Percentiles rank a stretch among this genome's conserved stretches.
Evolutionary conservation across 306 rosid species (phyloP).

Genomic region (Vigna trinervia): DNA sequence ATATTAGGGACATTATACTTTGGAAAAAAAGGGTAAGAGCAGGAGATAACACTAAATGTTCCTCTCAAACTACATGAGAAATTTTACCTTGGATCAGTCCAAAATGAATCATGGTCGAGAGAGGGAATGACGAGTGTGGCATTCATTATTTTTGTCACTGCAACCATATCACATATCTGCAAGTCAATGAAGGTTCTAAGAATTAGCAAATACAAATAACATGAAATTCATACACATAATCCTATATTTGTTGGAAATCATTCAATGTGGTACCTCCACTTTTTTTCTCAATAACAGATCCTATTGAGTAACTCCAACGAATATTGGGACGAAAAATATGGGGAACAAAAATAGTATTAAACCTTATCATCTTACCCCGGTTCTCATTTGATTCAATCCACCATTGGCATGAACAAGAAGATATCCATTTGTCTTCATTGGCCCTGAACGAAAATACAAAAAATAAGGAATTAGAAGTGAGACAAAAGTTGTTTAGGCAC

Average conservation of each 20-base stretch:
- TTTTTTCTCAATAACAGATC: no score
- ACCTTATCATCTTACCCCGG: constrained; percentile 73
- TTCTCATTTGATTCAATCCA: constrained; percentile 99
- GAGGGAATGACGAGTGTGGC: constrained; percentile 96
- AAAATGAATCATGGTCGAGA: constrained; percentile 91
- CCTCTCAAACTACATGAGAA: constrained; percentile 6
- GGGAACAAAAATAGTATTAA: no score
- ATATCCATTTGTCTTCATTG: constrained; percentile 77
- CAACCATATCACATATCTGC: constrained; percentile 99
- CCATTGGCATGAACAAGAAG: constrained; percentile 95
- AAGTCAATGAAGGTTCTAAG: constrained; percentile 22
- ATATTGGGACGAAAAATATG: no score
- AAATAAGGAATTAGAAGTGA: constrained; percentile 12
- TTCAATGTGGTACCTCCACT: no score
- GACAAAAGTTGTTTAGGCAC: background rate
- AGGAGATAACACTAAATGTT: constrained; percentile 23
- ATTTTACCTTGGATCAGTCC: constrained; percentile 96
- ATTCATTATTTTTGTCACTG: constrained; percentile 94
- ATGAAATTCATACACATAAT: background rate
- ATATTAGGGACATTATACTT: constrained; percentile 48
- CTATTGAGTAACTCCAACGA: no score
- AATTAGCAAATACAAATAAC: constrained; percentile 45
- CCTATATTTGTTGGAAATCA: background rate
- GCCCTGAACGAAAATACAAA: constrained; percentile 46
- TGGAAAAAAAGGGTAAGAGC: constrained; percentile 28